Evolutionary conservation across 2,329 filamentous ascomycete species (phyloP), one percentile per base, ranked within the genome.

Genomic region (Graphium sp.): DNA sequence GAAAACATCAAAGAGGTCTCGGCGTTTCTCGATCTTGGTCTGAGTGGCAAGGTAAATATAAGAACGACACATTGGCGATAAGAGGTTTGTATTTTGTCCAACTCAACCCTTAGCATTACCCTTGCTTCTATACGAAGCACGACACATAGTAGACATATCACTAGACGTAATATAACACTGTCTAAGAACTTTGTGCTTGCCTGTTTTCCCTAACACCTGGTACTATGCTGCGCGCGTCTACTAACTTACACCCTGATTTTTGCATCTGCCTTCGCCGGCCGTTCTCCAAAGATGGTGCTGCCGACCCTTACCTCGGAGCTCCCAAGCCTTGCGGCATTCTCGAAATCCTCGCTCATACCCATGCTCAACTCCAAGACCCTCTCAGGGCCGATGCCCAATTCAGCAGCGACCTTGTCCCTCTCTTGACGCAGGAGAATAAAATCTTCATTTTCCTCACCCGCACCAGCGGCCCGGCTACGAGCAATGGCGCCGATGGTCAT

Each of bases 401-500:
- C 75, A 43, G 54, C 45, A 3, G 62, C 67, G 3, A 94, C 71
- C 10, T 68, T 50, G 47, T 91, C 79, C 32, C 81, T 60, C 46
- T 79, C 74, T 43, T 76, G 63, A 28, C 57, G 60, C 45, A 98
- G 50, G 5, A 56, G 48, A 5, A 72, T 49, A 47, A 95, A 95
- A 52, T 98, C 89, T 50, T 91, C 83, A 48, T 95, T 95, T 53
- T 87, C 77, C n/a, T 60, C 76, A 40, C 80, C 83, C 1, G 66
- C 55, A 2, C 73, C 78, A 3, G 73, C 74, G 11, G 69, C 81
- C 42, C 71, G 66, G 41, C 80, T 89, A 36, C 87, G 59, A 27
- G 84, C 87, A 48, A 95, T 92, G 12, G 87, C 84, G 2, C 89
- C 89, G 44, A 98, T 95, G 2, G 89, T 98, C 89, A 98, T 98